Evolutionary conservation across 2,329 filamentous ascomycete species (phyloP).

Genomic region (Apiospora kogelbergensis): DNA sequence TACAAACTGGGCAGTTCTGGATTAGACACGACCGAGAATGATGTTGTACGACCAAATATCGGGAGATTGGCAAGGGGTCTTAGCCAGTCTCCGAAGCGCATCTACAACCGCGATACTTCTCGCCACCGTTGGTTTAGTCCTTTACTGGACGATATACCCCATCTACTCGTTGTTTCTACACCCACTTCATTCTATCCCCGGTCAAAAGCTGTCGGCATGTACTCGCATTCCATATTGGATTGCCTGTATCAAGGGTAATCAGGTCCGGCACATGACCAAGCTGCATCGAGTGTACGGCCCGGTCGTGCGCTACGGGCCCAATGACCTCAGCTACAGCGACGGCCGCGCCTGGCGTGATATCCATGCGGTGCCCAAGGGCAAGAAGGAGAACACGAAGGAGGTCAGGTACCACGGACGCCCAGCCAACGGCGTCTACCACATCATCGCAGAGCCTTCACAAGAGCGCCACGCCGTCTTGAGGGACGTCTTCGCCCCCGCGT

Average conservation of each 20-base stretch:
- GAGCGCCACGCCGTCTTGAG: constrained; percentile 12
- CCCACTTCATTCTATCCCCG: neutral
- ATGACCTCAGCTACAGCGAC: constrained; percentile 21
- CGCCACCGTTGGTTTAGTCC: neutral
- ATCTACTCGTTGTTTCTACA: neutral
- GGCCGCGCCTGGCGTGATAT: constrained; percentile 23
- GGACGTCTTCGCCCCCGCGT: neutral
- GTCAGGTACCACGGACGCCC: neutral
- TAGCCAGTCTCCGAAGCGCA: constrained; percentile 14
- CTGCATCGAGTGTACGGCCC: constrained; percentile 23
- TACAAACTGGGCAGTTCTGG: too few relatives aligned
- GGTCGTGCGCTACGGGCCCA: constrained; percentile 20
- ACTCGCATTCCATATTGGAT: constrained; percentile 26
- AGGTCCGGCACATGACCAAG: constrained; percentile 22
- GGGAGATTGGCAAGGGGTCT: neutral
- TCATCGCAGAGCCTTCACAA: constrained; percentile 19
- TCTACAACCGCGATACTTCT: neutral
- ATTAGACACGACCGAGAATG: too few relatives aligned
- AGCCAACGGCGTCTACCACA: constrained; percentile 15
- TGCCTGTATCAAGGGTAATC: constrained; percentile 17
- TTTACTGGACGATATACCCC: neutral
- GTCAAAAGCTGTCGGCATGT: neutral
- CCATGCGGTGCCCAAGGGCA: constrained; percentile 15
- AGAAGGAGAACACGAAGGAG: neutral
- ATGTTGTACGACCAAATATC: neutral